Conservation (phyloP, 2,329 filamentous ascomycete genomes). For the Zopfia rhizophila region DNA sequence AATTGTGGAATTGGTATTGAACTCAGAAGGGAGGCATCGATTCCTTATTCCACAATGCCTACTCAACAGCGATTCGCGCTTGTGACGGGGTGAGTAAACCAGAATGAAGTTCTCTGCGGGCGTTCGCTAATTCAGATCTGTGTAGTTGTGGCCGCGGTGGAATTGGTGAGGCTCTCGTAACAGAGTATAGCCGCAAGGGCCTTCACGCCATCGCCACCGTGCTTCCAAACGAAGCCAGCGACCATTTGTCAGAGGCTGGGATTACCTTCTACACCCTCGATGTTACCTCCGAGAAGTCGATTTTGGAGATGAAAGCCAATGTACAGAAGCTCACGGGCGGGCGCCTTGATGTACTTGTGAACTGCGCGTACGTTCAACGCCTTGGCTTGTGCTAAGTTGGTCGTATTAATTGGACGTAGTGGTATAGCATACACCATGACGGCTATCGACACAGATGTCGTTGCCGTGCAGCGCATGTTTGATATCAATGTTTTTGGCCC, state of each 20-base stretch:
- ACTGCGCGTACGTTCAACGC: conserved; percentile 12
- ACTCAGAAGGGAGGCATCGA: too few relatives aligned
- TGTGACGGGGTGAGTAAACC: too few relatives aligned
- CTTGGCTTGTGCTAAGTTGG: too few relatives aligned
- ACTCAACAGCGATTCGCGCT: too few relatives aligned
- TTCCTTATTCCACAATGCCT: too few relatives aligned
- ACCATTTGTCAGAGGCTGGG: conserved; percentile 3
- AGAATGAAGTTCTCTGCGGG: too few relatives aligned
- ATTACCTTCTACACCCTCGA: conserved; percentile 6
- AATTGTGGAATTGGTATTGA: too few relatives aligned
- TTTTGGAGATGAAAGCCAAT: conserved; percentile 2
- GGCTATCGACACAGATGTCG: conserved; percentile 11
- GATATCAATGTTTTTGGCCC: conserved; percentile 14
- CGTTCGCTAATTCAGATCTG: too few relatives aligned
- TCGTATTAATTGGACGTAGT: conserved; percentile 1
- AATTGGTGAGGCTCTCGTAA: conserved; percentile 17
- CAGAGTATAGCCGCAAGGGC: conserved; percentile 10
- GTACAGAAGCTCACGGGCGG: conserved; percentile 4
- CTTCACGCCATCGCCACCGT: conserved; percentile 9
- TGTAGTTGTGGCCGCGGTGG: conserved; percentile 13
- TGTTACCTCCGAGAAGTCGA: conserved; percentile 11
- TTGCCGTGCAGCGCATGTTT: conserved; percentile 13
- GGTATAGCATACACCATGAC: conserved; percentile 18
- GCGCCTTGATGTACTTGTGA: conserved; percentile 13
- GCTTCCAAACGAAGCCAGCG: conserved; percentile 4